Percentiles rank a stretch among this genome's conserved stretches.
These are phyloP conservation scores for Ashbya aceris DNA, from an alignment of 1,139 yeast genomes.

Conservation along the genomic window DNA sequence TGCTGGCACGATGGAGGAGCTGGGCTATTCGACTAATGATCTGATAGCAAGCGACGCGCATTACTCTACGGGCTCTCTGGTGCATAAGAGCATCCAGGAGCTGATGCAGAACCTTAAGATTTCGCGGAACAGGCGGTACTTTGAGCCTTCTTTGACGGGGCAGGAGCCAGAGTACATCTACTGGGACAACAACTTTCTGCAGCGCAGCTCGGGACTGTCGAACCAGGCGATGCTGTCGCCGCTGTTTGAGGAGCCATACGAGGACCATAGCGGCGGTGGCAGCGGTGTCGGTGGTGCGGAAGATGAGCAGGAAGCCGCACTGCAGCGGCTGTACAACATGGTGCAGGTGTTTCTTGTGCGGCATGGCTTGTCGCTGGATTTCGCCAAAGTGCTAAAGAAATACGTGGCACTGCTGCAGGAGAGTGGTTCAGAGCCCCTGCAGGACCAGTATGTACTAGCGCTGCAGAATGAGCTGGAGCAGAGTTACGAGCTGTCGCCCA, in stretches of 20 bases:
- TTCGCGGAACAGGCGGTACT: background rate
- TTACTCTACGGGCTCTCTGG: conserved; percentile 16
- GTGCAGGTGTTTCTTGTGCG: conserved; percentile 20
- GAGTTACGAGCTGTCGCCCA: conserved; percentile 13
- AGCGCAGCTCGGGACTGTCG: background rate
- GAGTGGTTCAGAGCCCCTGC: conserved; percentile 14
- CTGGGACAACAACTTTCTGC: background rate
- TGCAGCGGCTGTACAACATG: conserved; percentile 13
- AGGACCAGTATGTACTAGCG: conserved; percentile 16
- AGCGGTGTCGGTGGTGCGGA: background rate
- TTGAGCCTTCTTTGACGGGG: background rate
- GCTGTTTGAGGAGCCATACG: conserved; percentile 1
- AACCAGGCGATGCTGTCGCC: background rate
- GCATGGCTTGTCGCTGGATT: conserved; percentile 20
- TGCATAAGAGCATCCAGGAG: conserved; percentile 12
- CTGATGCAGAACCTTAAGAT: conserved; percentile 7
- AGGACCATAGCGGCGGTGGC: background rate
- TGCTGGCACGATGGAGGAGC: conserved; percentile 1
- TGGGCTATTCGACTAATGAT: conserved; percentile 12
- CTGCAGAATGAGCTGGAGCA: conserved; percentile 17
- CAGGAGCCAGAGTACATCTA: background rate
- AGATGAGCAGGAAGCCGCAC: conserved; percentile 7
- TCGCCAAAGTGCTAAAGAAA: conserved; percentile 17
- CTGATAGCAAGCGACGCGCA: conserved; percentile 11
- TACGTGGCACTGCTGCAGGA: conserved; percentile 15